A percentile compares a stretch with the other conserved stretches of the same genome.
Conservation (phyloP, 2,329 filamentous ascomycete genomes). For the Fusarium sp. region DNA sequence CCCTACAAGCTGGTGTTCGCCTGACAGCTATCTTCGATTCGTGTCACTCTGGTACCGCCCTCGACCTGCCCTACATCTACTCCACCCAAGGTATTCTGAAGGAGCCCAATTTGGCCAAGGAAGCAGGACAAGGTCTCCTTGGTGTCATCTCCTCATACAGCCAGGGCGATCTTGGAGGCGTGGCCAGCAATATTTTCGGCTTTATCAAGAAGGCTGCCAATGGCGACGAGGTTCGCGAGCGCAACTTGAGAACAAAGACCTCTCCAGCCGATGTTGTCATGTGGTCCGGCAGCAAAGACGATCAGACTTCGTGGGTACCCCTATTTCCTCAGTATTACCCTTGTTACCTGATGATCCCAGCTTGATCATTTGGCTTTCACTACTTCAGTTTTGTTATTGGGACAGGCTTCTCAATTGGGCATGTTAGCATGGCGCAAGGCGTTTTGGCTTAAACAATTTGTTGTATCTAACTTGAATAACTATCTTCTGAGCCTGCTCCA, state of each 20-base stretch:
- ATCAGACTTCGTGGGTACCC: slow-evolving; percentile 85
- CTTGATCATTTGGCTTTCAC: slow-evolving; percentile 23
- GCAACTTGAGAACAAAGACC: slow-evolving; percentile 87
- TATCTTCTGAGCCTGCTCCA: slow-evolving; percentile 53
- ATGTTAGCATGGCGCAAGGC: slow-evolving; percentile 36
- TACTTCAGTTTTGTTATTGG: slow-evolving; percentile 17
- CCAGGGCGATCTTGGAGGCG: slow-evolving; percentile 82
- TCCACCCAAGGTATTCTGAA: slow-evolving; percentile 76
- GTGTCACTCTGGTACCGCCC: slow-evolving; percentile 74
- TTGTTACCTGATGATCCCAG: slow-evolving; percentile 25
- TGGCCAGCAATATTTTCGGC: slow-evolving; percentile 82
- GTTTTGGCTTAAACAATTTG: slow-evolving; percentile 21
- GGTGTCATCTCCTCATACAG: slow-evolving; percentile 69
- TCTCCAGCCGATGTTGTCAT: slow-evolving; percentile 96
- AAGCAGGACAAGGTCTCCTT: slow-evolving; percentile 73
- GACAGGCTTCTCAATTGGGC: slow-evolving; percentile 12
- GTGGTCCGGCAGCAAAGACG: slow-evolving; percentile 97
- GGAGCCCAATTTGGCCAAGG: slow-evolving; percentile 75
- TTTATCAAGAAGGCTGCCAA: slow-evolving; percentile 90
- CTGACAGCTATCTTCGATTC: slow-evolving; percentile 74
- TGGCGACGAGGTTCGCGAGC: slow-evolving; percentile 84
- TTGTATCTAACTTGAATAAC: slow-evolving; percentile 39
- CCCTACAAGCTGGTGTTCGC: slow-evolving; percentile 66
- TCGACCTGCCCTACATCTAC: slow-evolving; percentile 76
- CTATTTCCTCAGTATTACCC: slow-evolving; percentile 43